A percentile compares a stretch with the other conserved stretches of the same genome.
phyloP scores from a whole-genome alignment of 2,329 filamentous ascomycete species.

The Pseudocercospora vitis region DNA sequence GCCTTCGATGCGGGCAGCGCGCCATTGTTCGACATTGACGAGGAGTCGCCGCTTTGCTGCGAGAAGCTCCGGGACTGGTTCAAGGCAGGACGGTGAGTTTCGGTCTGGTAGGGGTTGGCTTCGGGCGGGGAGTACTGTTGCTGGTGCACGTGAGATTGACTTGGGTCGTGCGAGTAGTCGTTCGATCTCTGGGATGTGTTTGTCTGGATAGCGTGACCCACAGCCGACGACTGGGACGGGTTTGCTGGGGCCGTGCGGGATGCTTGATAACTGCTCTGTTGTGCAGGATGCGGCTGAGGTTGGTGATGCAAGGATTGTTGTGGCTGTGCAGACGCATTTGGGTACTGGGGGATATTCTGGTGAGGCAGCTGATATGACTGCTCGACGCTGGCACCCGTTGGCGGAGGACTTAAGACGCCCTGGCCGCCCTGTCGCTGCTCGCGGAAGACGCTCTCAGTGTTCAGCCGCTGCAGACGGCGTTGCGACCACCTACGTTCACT shows the following conservation, averaged over 20 bases:
- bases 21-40: slow-evolving; percentile 38
- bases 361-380: slow-evolving; percentile 16
- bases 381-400: slow-evolving; percentile 22
- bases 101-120: slow-evolving; percentile 29
- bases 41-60: slow-evolving; percentile 32
- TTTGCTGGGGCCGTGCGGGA: slow-evolving; percentile 26
- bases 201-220: slow-evolving; percentile 31
- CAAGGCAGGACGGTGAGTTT: slow-evolving; percentile 25
- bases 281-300: slow-evolving; percentile 33
- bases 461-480: slow-evolving; percentile 37
- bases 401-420: slow-evolving; percentile 27
- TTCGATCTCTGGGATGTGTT: slow-evolving; percentile 23
- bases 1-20: slow-evolving; percentile 31
- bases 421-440: slow-evolving; percentile 38
- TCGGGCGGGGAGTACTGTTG: slow-evolving; percentile 28
- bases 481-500: too few relatives aligned
- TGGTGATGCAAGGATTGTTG: slow-evolving; percentile 34
- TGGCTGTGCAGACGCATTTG: slow-evolving; percentile 31
- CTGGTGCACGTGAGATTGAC: slow-evolving; percentile 19
- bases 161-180: slow-evolving; percentile 11
- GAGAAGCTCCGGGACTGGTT: slow-evolving; percentile 35
- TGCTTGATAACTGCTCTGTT: slow-evolving; percentile 30
- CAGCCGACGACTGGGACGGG: slow-evolving; percentile 16
- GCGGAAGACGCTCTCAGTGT: slow-evolving; percentile 42
- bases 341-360: slow-evolving; percentile 17